Base-by-base conservation (phyloP, 208 protist genomes). In the Angomonas desouzai region DNA sequence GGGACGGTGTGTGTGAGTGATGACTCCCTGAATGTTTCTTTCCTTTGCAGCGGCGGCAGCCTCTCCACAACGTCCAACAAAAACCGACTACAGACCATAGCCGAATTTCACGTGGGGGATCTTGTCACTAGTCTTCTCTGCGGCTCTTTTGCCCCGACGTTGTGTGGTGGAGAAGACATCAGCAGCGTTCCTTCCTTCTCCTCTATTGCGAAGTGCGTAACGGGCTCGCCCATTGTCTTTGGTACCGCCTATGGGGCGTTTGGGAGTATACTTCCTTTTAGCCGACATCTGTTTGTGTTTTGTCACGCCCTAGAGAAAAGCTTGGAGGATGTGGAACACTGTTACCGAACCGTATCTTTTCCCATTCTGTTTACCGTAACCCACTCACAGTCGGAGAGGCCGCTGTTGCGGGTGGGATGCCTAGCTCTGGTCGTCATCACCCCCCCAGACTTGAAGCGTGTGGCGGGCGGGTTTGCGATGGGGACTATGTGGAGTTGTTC, bases 81-180 rank as follows among this genome's bases (percentile, higher is more conserved):
- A 61, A 47, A 38, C 28, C 63, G 71, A 1, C 70, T 70, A 30
- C 33, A 66, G 20, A 25, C 62, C n/a, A 66, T 43, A 3, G 84
- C 79, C 16, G 75, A 90, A 57, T 81, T 57, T 61, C 85, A 95
- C 65, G 29, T 95, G 10, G 89, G 89, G 1, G 81, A 95, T 49
- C 64, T 88, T 28, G 73, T 90, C 2, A 91, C 83, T 32, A 83
- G 62, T 20, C 67, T 92, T 34, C 61, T 76, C 4, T 71, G 59
- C 3, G 89, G 89, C n/a, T 88, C 70, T 64, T 84, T 95, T 49
- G 78, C 85, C 2, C 77, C 74, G 0, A 73, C 73, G 1, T 61
- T 72, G 25, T 25, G 66, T 48, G 43, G 57, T 38, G 30, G 29
- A 40, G 57, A 64, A 3, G 10, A 36, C 28, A 23, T 30, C 22